These are phyloP conservation scores for Xylariomycetidae sp. DNA, from an alignment of 2,329 filamentous ascomycete species.

Conservation along the genomic window DNA sequence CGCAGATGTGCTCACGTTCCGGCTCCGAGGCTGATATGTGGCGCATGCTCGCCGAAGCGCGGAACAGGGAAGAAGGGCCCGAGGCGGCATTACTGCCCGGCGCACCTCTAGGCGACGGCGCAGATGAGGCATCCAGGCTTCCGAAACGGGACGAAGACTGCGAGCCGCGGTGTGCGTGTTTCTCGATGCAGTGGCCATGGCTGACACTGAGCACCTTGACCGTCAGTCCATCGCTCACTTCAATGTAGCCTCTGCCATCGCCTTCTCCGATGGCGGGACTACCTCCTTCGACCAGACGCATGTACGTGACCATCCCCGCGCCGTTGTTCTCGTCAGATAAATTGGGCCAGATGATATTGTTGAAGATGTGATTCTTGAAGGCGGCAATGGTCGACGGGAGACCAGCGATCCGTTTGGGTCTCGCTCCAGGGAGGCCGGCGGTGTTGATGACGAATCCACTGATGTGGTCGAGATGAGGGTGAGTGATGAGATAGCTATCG, in stretches of 20 bases:
- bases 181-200: slow-evolving; percentile 82
- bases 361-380: slow-evolving; percentile 92
- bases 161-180: slow-evolving; percentile 59
- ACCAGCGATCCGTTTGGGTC: slow-evolving; percentile 80
- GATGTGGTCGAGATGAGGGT: slow-evolving; percentile 95
- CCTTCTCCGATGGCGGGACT: slow-evolving; percentile 78
- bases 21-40: slow-evolving; percentile 11
- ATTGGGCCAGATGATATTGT: slow-evolving; percentile 97
- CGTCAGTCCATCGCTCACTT: slow-evolving; percentile 82
- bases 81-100: slow-evolving; percentile 20
- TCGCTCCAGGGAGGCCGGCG: slow-evolving; percentile 71
- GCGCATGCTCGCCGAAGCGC: slow-evolving; percentile 22
- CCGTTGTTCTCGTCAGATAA: slow-evolving; percentile 93
- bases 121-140: slow-evolving; percentile 38
- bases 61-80: slow-evolving; percentile 18
- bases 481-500: slow-evolving; percentile 86
- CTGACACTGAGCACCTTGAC: slow-evolving; percentile 83
- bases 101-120: slow-evolving; percentile 16
- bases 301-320: slow-evolving; percentile 85
- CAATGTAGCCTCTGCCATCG: slow-evolving; percentile 75
- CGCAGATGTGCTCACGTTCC: slow-evolving; percentile 52
- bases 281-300: slow-evolving; percentile 81
- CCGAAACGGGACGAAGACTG: slow-evolving; percentile 43
- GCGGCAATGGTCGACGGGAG: slow-evolving; percentile 85
- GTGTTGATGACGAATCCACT: slow-evolving; percentile 91